A percentile compares a stretch with the other conserved stretches of the same genome.
Evolutionary conservation across 495 filamentous ascomycete genomes (phyloP).

Genomic region (Sordaria brevicollis): DNA sequence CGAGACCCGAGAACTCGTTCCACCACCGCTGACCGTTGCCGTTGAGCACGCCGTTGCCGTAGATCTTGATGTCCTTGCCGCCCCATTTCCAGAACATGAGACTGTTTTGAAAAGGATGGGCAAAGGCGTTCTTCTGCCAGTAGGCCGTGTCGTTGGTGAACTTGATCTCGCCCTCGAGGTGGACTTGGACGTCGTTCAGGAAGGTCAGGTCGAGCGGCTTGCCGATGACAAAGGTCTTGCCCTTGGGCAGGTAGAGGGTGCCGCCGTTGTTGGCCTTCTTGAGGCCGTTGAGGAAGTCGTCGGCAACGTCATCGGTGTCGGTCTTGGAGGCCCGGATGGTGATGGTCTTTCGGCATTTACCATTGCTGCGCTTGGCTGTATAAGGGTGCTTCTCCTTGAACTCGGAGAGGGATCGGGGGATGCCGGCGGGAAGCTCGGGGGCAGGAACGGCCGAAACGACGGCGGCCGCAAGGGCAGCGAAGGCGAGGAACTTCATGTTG

Average conservation of each 20-base stretch:
- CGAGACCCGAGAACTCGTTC: conserved; percentile 23
- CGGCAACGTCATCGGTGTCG: conserved; percentile 43
- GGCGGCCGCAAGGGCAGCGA: conserved; percentile 10
- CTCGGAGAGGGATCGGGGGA: conserved; percentile 20
- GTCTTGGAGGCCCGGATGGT: conserved; percentile 40
- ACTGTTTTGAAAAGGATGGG: conserved; percentile 47
- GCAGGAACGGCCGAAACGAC: conserved; percentile 1
- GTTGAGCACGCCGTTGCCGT: conserved; percentile 41
- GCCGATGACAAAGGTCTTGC: conserved; percentile 44
- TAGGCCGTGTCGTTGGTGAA: conserved; percentile 50
- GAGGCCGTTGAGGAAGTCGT: conserved; percentile 42
- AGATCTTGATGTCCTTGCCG: conserved; percentile 46
- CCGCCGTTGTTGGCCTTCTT: conserved; percentile 45
- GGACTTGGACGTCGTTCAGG: conserved; percentile 44
- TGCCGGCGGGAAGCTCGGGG: conserved; percentile 12
- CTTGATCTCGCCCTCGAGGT: conserved; percentile 47
- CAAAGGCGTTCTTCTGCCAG: conserved; percentile 49
- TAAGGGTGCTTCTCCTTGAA: conserved; percentile 23
- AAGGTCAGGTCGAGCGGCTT: conserved; percentile 48
- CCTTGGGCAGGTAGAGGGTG: conserved; percentile 37
- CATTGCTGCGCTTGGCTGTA: neutral
- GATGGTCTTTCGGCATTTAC: conserved; percentile 27
- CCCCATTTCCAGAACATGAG: conserved; percentile 54
- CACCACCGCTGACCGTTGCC: conserved; percentile 41
- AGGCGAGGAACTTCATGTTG: conserved; percentile 7